These are phyloP conservation scores for Rhizopogon vinicolor DNA, from an alignment of 768 basidiomycete genomes.

Conservation along the genomic window DNA sequence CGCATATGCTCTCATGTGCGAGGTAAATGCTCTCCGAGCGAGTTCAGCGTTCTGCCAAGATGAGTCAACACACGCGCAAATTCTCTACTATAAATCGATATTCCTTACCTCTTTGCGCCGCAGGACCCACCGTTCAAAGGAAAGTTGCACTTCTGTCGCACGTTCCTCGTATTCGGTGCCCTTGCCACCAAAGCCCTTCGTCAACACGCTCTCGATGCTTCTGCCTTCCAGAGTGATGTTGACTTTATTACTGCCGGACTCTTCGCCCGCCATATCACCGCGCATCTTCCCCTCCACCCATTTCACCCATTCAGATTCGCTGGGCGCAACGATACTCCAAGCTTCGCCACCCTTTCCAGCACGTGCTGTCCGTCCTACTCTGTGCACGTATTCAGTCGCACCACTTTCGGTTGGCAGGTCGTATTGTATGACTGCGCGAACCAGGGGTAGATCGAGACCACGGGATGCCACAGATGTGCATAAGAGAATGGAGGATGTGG, in stretches of 20 bases:
- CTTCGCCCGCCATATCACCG: slow-evolving; percentile 32
- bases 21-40: slow-evolving; percentile 84
- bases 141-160: slow-evolving; percentile 93
- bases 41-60: slow-evolving; percentile 61
- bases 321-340: slow-evolving; percentile 88
- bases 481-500: slow-evolving; percentile 68
- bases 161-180: slow-evolving; percentile 78
- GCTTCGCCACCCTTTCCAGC: slow-evolving; percentile 95
- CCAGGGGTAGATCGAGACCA: slow-evolving; percentile 92
- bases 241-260: slow-evolving; percentile 17
- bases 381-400: slow-evolving; percentile 93
- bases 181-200: slow-evolving; percentile 82
- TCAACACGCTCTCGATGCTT: slow-evolving; percentile 65
- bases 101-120: slow-evolving; percentile 58
- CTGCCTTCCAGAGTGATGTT: slow-evolving; percentile 54
- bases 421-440: slow-evolving; percentile 92
- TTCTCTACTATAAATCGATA: neutral
- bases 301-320: slow-evolving; percentile 83
- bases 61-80: slow-evolving; percentile 4
- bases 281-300: slow-evolving; percentile 88
- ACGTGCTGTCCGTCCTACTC: slow-evolving; percentile 95
- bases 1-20: slow-evolving; percentile 94
- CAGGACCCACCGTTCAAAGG: slow-evolving; percentile 93
- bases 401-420: slow-evolving; percentile 98
- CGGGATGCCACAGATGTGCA: slow-evolving; percentile 99